Evolutionary conservation across 1,284 basidiomycete genomes (phyloP).

Genomic region (Phellinidium pouzarii): DNA sequence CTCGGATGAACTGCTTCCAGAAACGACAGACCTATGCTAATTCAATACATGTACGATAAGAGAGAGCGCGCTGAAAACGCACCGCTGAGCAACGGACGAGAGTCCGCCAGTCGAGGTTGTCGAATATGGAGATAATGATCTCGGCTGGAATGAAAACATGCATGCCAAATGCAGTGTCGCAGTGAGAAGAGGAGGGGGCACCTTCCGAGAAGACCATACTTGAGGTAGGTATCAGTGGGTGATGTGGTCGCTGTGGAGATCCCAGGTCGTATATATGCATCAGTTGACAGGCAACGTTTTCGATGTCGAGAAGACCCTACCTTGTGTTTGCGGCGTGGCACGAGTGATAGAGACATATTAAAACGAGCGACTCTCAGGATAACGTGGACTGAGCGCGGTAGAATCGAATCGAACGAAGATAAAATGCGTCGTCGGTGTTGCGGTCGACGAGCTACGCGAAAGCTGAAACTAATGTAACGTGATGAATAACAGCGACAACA

Average conservation of each 20-base stretch:
- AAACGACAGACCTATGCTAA: conserved; percentile 35
- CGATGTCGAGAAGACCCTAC: background rate
- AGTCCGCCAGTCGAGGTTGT: conserved; percentile 21
- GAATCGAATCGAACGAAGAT: background rate
- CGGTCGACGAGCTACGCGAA: background rate
- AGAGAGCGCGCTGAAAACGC: conserved; percentile 12
- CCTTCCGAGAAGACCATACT: background rate
- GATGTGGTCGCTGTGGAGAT: too few relatives aligned
- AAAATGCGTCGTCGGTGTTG: background rate
- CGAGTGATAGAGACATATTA: background rate
- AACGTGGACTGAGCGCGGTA: background rate
- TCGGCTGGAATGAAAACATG: conserved; percentile 24
- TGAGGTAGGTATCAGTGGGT: background rate
- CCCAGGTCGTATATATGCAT: background rate
- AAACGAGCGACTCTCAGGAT: background rate
- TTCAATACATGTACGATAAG: background rate
- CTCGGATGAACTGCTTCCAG: conserved; percentile 30
- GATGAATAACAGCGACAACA: background rate
- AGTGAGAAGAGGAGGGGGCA: background rate
- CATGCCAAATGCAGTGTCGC: conserved; percentile 4
- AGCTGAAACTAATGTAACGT: background rate
- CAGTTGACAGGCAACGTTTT: background rate
- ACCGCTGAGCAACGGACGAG: conserved; percentile 24
- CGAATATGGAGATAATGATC: conserved; percentile 25
- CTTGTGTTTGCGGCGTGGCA: background rate